Base-by-base conservation (phyloP, 805 yeast species). In the Sugiyamaella boreocaroliniensis region DNA sequence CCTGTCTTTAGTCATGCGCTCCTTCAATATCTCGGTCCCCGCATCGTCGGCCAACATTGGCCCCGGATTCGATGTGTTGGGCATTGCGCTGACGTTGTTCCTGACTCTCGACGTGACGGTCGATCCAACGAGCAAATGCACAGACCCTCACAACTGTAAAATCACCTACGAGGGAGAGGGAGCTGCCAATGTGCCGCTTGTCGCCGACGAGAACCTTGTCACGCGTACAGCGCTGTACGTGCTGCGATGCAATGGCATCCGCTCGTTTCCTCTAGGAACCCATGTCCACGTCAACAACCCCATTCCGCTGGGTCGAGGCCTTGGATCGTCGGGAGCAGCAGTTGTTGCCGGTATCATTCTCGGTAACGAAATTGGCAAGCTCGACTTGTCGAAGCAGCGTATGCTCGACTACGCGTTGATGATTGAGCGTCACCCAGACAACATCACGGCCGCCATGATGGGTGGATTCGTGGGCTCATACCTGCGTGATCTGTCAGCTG, bases 341-440 rank as follows among this genome's bases (percentile, higher is more conserved):
- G 96, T 93, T 29, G 98, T 93, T 29, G 98, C 95, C 16, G 99
- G 99, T 65, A 95, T 86, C 11, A 75, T 89, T 72, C 75, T 93
- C 44, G 99, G 95, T 47, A 87, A 87, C 65, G 92, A 84, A 58
- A 76, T 90, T 34, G 97, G 93, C 40, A 75, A 80, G 48, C 73
- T 92, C 37, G 81, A 79, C 1, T 80, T 89, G 55, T 72, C 83
- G 48, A 90, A 86, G 69, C 83, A 80, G 61, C 77, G 98, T 61
- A 78, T 93, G 82, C 75, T 93, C 62, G 99, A 93, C 69, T 93
- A 86, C 74, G 89, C 97, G 69, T 77, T 93, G 61, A 87, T 93
- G 93, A 90, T 93, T 60, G 99, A 93, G 74, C 83, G 98, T 68
- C 99, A 93, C 65, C 99, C 99, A 37, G 99, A 93, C 71, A 93